Evolutionary conservation across 805 yeast species (phyloP), one percentile per base, ranked within the genome.

Genomic region (Schwanniomyces vanrijiae): DNA sequence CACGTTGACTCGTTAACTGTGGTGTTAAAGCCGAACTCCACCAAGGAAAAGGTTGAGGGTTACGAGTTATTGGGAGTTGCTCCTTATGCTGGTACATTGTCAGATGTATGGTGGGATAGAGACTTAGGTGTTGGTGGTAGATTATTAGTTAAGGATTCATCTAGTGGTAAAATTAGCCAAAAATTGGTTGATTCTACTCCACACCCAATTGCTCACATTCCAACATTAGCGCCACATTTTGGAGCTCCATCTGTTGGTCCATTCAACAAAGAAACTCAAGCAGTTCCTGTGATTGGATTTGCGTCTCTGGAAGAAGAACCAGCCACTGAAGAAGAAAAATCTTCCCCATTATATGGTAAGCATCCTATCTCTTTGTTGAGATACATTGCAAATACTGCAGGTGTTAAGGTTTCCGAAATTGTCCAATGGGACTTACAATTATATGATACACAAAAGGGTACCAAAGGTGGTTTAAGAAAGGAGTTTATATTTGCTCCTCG

Each of bases 51-150:
- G 22, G 59, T 57, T 3, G 60, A 60, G 33, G 75, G 74, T 4
- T 73, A 69, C 50, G 65, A 68, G 16, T 44, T 63, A 18, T 56
- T 73, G 26, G 75, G 75, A 0, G 75, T 71, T 11, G 75, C 75
- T 7, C 66, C 69, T 5, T 73, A 73, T 47, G 68, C 75, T 1
- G 75, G 76, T 2, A 54, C 66, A 1, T 55, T 69, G 26, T 61
- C 58, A 31, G 55, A 60, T 28, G 44, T 65, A 4, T 71, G 77
- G 76, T 59, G 68, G 48, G 73, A 70, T 50, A 55, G 78, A 44
- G 78, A 73, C 48, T 64, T 73, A 51, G 76, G 75, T 3, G 51
- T 73, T 33, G 76, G 74, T 4, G 78, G 78, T 7, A 49, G 65
- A 13, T 53, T 71, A 31, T 52, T 69, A 21, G 60, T 64, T 0